Evolutionary conservation across 257 asterid species (phyloP).

Genomic region (Nicotiana sylvestris): DNA sequence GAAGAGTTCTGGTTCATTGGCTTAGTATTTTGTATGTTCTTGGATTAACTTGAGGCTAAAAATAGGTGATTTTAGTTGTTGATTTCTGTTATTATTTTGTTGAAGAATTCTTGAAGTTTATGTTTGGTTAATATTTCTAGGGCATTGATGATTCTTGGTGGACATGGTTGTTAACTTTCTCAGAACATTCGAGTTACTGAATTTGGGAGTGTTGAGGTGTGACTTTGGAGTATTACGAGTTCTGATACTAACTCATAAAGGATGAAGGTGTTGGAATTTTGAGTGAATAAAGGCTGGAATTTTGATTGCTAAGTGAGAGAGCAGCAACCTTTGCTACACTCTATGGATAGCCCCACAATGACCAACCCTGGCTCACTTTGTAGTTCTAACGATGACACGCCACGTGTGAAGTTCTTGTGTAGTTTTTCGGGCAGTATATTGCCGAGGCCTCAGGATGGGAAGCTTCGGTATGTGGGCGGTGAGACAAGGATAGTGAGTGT

Average conservation of each 20-base stretch:
- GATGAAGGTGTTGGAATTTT: constrained; percentile 21
- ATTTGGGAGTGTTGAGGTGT: constrained; percentile 3
- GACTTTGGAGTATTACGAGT: constrained; percentile 2
- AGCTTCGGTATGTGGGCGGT: constrained; percentile 93
- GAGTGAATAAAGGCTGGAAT: constrained; percentile 23
- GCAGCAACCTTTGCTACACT: constrained; percentile 18
- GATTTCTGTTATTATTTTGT: not conserved
- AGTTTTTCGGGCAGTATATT: constrained; percentile 84
- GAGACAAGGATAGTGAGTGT: constrained; percentile 87
- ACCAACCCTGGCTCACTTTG: constrained; percentile 33
- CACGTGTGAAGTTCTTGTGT: constrained; percentile 83
- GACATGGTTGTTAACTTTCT: not conserved
- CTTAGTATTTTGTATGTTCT: not conserved
- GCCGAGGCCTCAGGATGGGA: constrained; percentile 97
- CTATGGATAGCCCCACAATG: constrained; percentile 67
- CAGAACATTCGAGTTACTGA: not conserved
- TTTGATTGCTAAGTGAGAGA: constrained; percentile 21
- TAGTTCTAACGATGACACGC: constrained; percentile 57
- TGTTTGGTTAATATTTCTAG: not conserved
- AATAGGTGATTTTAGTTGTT: constrained; percentile 13
- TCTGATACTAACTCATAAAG: constrained; percentile 30
- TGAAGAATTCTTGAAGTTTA: not conserved
- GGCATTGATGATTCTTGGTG: not conserved
- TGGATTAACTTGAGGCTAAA: constrained; percentile 16
- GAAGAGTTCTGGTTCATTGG: not conserved